A percentile compares a stretch with the other conserved stretches of the same genome.
phyloP scores from a whole-genome alignment of 148 eudicot species.

The Dysphania ambrosioides region DNA sequence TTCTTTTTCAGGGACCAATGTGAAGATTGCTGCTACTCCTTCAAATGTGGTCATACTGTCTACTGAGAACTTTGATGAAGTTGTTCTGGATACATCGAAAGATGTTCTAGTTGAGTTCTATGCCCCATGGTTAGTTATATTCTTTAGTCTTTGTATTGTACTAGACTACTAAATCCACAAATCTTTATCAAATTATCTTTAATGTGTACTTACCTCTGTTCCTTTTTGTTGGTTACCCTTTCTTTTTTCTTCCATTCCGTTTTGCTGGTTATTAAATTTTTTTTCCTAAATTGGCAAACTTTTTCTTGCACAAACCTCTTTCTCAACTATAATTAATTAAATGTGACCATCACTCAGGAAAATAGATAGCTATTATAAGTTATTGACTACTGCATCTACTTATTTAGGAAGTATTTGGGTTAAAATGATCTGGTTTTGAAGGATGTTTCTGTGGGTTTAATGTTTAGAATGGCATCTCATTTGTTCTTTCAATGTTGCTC shows the following conservation, averaged over 20 bases:
- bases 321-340: too few species aligned
- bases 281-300: too few species aligned
- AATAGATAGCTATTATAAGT: background rate
- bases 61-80: conserved; percentile 75
- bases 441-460: background rate
- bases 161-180: background rate
- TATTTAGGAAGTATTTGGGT: conserved; percentile 1
- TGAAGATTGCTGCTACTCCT: conserved; percentile 78
- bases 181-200: background rate
- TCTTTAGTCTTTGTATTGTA: conserved; percentile 3
- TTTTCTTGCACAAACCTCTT: too few species aligned
- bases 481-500: conserved; percentile 27
- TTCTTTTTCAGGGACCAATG: conserved; percentile 68
- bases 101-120: conserved; percentile 92
- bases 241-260: too few species aligned
- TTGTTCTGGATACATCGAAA: conserved; percentile 76
- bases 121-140: conserved; percentile 79
- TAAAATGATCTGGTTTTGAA: background rate
- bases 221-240: too few species aligned
- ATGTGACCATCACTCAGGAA: too few species aligned
- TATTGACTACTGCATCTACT: background rate
- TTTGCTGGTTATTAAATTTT: too few species aligned
- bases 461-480: conserved; percentile 6
- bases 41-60: conserved; percentile 72
- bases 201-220: too few species aligned